A percentile compares a stretch with the other conserved stretches of the same genome.
Evolutionary conservation across 2,329 filamentous ascomycete species (phyloP).

Genomic region (Myriosclerotinia curreyana): DNA sequence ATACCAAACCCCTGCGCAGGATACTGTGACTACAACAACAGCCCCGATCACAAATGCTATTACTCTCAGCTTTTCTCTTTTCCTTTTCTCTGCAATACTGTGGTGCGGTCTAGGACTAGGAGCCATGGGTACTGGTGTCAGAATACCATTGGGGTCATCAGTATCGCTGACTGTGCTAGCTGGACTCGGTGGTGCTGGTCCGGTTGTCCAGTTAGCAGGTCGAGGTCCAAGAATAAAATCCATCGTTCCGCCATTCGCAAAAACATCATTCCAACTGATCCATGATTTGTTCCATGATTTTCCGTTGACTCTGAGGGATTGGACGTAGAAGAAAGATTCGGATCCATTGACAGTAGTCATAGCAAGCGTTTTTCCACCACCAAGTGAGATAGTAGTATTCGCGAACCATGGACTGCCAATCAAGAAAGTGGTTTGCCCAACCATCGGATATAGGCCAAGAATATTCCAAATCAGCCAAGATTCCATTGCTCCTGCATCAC

Average conservation of each 20-base stretch:
- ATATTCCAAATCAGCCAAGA: slow-evolving; percentile 67
- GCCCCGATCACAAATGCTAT: slow-evolving; percentile 5
- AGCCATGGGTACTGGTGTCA: slow-evolving; percentile 16
- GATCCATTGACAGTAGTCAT: slow-evolving; percentile 49
- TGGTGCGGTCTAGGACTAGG: neutral
- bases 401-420: slow-evolving; percentile 62
- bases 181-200: slow-evolving; percentile 59
- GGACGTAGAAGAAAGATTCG: slow-evolving; percentile 56
- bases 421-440: slow-evolving; percentile 65
- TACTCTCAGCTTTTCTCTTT: neutral
- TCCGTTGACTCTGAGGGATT: slow-evolving; percentile 64
- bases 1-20: slow-evolving; percentile 4
- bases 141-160: slow-evolving; percentile 14
- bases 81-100: neutral
- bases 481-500: slow-evolving; percentile 71
- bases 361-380: slow-evolving; percentile 52
- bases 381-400: slow-evolving; percentile 57
- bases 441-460: slow-evolving; percentile 66
- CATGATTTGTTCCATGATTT: slow-evolving; percentile 59
- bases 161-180: slow-evolving; percentile 38
- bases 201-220: slow-evolving; percentile 56
- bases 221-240: slow-evolving; percentile 60
- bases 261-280: slow-evolving; percentile 65
- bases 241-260: slow-evolving; percentile 59
- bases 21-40: neutral